Base-by-base conservation (phyloP, 805 yeast species). In the Metschnikowia santaceciliae region DNA sequence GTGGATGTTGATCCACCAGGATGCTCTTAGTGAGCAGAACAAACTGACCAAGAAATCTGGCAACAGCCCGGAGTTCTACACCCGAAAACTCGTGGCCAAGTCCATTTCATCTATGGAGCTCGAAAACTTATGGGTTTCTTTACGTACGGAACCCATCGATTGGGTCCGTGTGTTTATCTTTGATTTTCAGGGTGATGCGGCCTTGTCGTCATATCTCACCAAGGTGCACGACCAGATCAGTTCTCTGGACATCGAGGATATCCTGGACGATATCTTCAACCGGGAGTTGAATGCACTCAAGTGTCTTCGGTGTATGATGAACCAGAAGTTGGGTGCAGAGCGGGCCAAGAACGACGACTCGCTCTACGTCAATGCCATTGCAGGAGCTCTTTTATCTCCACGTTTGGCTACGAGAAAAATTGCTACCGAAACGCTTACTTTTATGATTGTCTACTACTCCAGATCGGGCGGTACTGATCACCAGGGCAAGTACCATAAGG, bases 1-100 rank as follows among this genome's bases (percentile, higher is more conserved):
- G 68, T 90, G 97, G 96, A 83, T 88, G 85, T 76, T 91, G 57
- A 85, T 91, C 38, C 82, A 86, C 57, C 97, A 91, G 66, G 96
- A 90, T 65, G 82, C 86, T 22, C 76, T 88, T 42, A 80, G 91
- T 6, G 97, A 90, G 61, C 75, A 75, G 60, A 86, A 85, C 60
- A 82, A 85, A 57, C 66, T 64, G 48, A 60, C 61, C 45, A 69
- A 63, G 35, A 71, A 66, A 47, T 59, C 59, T 49, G 61, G 69
- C 20, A 61, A 65, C 52, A 77, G 83, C 22, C 97, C 94, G 1
- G 90, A 82, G 55, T 83, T 79, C 59, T 92, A 87, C 66, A 90
- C 92, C 15, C 79, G 86, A 47, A 78, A 79, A 53, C 76, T 94
- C 55, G 77, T 91, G 62, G 83, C 86, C 35, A 86, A 86, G 59